Evolutionary conservation across 1,139 yeast genomes (phyloP).

Genomic region (Yamadazyma friedrichii): DNA sequence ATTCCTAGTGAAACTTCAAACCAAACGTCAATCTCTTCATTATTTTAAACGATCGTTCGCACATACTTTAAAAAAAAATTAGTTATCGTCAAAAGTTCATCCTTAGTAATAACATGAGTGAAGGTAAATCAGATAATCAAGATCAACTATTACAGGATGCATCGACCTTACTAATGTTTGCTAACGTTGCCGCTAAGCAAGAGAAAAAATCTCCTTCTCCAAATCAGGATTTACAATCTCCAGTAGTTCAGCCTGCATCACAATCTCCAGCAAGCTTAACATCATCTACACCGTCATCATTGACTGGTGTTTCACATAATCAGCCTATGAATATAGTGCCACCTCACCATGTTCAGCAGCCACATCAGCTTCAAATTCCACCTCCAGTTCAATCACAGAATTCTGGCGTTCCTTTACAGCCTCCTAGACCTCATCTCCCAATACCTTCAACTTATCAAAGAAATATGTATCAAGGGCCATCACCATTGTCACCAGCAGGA

Average conservation of each 20-base stretch:
- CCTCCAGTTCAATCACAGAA: background rate
- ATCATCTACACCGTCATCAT: background rate
- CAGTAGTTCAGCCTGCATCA: background rate
- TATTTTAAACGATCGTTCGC: slow-evolving; percentile 5
- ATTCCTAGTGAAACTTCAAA: no score
- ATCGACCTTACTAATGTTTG: slow-evolving; percentile 64
- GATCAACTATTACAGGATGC: slow-evolving; percentile 43
- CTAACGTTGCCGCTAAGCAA: slow-evolving; percentile 52
- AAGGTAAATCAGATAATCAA: slow-evolving; percentile 1
- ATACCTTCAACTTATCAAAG: slow-evolving; percentile 1
- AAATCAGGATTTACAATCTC: background rate
- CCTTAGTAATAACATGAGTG: slow-evolving; percentile 2
- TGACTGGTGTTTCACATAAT: no score
- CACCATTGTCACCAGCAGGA: background rate
- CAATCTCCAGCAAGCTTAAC: background rate
- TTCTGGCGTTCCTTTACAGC: background rate
- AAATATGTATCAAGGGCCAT: background rate
- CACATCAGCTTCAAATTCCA: background rate
- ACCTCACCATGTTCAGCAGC: background rate
- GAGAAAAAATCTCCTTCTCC: slow-evolving; percentile 17
- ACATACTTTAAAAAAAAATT: background rate
- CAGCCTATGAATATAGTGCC: no score
- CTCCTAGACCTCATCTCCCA: slow-evolving; percentile 5
- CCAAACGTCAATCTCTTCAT: no score
- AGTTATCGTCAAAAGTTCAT: slow-evolving; percentile 2